These are phyloP conservation scores for Haberlea rhodopensis DNA, from an alignment of 257 asterid genomes.

Conservation along the genomic window DNA sequence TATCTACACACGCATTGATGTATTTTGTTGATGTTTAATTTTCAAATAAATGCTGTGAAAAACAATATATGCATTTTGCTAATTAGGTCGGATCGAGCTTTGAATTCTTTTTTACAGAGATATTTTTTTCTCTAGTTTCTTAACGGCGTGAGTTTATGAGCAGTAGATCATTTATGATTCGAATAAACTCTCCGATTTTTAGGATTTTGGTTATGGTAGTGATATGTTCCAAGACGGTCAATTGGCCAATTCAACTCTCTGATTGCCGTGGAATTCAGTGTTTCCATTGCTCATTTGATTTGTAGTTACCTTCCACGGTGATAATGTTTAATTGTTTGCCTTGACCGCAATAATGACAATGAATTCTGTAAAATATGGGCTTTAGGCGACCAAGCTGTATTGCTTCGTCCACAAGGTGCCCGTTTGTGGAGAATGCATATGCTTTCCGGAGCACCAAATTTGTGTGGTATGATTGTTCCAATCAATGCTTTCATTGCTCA, in stretches of 20 bases:
- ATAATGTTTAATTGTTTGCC: slow-evolving; percentile 17
- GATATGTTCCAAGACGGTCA: background rate
- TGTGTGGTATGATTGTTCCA: slow-evolving; percentile 74
- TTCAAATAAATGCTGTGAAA: slow-evolving; percentile 16
- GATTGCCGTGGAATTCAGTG: background rate
- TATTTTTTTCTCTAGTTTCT: background rate
- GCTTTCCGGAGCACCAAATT: slow-evolving; percentile 87
- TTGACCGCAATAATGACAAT: slow-evolving; percentile 17
- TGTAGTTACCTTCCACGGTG: background rate
- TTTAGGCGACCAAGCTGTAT: slow-evolving; percentile 88
- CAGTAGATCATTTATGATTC: slow-evolving; percentile 8
- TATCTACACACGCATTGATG: slow-evolving; percentile 5
- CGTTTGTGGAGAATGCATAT: slow-evolving; percentile 93
- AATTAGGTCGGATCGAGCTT: slow-evolving; percentile 41
- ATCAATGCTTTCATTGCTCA: background rate
- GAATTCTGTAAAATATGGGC: slow-evolving; percentile 27
- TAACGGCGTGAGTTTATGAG: slow-evolving; percentile 1
- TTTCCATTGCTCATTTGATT: slow-evolving; percentile 2
- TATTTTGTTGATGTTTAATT: background rate
- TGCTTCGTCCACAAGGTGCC: slow-evolving; percentile 99
- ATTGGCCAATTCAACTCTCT: background rate
- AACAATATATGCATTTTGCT: slow-evolving; percentile 8
- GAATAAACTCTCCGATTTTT: slow-evolving; percentile 15
- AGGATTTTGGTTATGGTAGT: slow-evolving; percentile 1
- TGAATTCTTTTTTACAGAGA: background rate